A percentile compares a stretch with the other conserved stretches of the same genome.
Conservation (phyloP, 208 protist species). For the Leishmania amazonensis region DNA sequence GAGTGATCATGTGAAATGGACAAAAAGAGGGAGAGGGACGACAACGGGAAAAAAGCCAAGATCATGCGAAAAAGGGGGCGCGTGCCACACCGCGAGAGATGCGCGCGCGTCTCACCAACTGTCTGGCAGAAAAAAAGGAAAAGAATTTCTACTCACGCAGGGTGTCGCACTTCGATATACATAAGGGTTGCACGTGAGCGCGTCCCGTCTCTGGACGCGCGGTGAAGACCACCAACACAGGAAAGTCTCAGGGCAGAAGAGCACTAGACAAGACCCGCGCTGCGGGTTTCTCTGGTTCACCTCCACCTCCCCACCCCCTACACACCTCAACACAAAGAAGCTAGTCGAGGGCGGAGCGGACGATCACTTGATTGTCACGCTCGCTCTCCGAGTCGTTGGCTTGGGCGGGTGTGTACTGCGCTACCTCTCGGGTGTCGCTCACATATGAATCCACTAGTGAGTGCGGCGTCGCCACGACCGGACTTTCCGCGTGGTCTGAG, state of each 20-base stretch:
- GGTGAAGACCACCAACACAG: background rate
- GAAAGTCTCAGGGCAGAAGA: background rate
- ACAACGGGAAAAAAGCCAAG: background rate
- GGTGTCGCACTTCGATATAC: background rate
- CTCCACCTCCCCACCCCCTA: background rate
- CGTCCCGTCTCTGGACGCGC: background rate
- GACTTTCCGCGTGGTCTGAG: background rate
- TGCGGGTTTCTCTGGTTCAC: background rate
- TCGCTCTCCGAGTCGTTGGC: conserved; percentile 83
- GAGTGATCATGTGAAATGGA: background rate
- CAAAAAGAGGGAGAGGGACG: background rate
- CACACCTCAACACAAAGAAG: background rate
- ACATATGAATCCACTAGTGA: conserved; percentile 31
- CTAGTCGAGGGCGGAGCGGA: conserved; percentile 70
- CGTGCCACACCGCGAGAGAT: background rate
- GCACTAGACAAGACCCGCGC: background rate
- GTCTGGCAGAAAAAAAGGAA: background rate
- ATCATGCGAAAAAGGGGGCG: background rate
- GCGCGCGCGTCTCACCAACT: background rate
- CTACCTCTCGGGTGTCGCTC: conserved; percentile 12
- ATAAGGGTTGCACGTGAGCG: background rate
- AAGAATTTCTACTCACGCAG: background rate
- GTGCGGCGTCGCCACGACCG: background rate
- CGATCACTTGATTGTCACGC: conserved; percentile 70
- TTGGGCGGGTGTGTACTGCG: conserved; percentile 46